Evolutionary conservation across 225 moss, liverwort and hornwort species (phyloP).

Genomic region (Lunularia cruciata): DNA sequence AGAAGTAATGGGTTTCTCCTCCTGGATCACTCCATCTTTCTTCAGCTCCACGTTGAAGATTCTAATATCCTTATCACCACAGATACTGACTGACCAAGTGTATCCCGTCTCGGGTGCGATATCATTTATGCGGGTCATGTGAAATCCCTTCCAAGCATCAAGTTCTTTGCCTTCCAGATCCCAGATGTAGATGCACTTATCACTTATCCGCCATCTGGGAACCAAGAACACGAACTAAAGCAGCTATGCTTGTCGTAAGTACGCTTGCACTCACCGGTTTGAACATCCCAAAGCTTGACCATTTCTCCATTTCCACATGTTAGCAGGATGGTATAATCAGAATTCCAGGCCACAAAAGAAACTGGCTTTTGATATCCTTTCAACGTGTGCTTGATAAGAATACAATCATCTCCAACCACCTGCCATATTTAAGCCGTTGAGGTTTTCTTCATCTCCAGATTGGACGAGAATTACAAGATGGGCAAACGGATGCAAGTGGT

Average conservation of each 20-base stretch:
- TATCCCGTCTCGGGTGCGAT: slow-evolving; percentile 83
- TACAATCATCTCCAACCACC: slow-evolving; percentile 73
- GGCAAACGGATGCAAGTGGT: not conserved
- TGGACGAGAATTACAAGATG: not conserved
- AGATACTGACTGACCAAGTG: slow-evolving; percentile 92
- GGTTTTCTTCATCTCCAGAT: not conserved
- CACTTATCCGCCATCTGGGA: slow-evolving; percentile 84
- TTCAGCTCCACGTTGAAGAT: slow-evolving; percentile 95
- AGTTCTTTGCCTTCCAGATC: slow-evolving; percentile 91
- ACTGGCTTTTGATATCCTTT: slow-evolving; percentile 82
- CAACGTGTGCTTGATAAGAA: slow-evolving; percentile 72
- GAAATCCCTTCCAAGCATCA: slow-evolving; percentile 90
- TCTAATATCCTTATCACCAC: slow-evolving; percentile 85
- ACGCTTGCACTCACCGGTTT: slow-evolving; percentile 83
- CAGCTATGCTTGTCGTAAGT: slow-evolving; percentile 80
- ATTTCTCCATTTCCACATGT: slow-evolving; percentile 96
- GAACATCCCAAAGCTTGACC: slow-evolving; percentile 90
- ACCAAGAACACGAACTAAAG: slow-evolving; percentile 97
- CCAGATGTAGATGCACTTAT: slow-evolving; percentile 99
- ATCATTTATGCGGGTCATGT: slow-evolving; percentile 94
- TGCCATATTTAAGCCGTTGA: slow-evolving; percentile 52
- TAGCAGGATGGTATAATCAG: slow-evolving; percentile 86
- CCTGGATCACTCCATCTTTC: slow-evolving; percentile 85
- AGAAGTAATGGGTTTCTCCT: slow-evolving; percentile 91
- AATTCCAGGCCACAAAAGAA: slow-evolving; percentile 99